Evolutionary conservation across 495 filamentous ascomycete species (phyloP).

Genomic region (Podospora comata): DNA sequence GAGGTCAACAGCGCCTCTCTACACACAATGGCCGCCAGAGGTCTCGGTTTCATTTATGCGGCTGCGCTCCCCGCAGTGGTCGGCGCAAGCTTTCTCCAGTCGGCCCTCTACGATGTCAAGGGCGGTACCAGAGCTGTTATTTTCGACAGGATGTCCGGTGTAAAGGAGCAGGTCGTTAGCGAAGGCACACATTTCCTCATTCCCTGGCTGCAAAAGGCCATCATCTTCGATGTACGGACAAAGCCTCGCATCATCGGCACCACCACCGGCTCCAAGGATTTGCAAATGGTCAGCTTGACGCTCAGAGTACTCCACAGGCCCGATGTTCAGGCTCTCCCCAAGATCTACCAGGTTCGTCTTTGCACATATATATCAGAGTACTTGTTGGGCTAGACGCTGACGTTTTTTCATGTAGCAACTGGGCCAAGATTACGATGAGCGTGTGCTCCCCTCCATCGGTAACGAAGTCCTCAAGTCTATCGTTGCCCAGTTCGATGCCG

Average conservation of each 20-base stretch:
- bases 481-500: constrained; percentile 98
- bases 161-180: constrained; percentile 86
- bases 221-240: constrained; percentile 96
- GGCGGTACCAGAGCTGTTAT: constrained; percentile 94
- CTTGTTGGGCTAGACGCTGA: background rate
- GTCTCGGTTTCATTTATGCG: constrained; percentile 62
- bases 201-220: constrained; percentile 91
- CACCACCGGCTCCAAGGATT: constrained; percentile 97
- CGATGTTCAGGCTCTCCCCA: constrained; percentile 86
- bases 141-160: constrained; percentile 91
- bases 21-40: constrained; percentile 50
- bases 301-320: constrained; percentile 92
- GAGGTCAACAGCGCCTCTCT: background rate
- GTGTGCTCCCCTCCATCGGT: constrained; percentile 98
- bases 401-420: constrained; percentile 50
- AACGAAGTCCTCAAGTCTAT: constrained; percentile 99
- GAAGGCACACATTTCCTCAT: constrained; percentile 97
- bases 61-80: constrained; percentile 68
- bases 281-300: constrained; percentile 99
- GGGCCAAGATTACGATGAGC: constrained; percentile 97
- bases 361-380: constrained; percentile 45
- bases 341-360: constrained; percentile 88
- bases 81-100: constrained; percentile 59
- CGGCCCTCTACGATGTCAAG: constrained; percentile 93
- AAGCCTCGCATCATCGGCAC: constrained; percentile 96